Conservation (phyloP, 2,329 filamentous ascomycete genomes). For the Penicillium occitanis region DNA sequence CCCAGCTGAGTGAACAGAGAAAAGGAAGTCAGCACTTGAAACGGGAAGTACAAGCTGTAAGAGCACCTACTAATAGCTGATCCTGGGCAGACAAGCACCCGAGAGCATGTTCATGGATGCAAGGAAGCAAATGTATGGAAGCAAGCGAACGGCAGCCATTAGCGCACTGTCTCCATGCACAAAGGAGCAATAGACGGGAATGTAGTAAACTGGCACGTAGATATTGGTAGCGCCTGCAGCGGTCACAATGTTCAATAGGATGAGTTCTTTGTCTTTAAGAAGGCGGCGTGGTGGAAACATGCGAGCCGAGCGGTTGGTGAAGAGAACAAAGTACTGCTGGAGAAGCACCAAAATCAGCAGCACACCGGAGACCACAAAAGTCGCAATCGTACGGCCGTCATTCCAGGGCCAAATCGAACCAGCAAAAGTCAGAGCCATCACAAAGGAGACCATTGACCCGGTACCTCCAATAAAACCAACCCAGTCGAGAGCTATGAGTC, state of each 20-base stretch:
- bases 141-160: conserved; percentile 30
- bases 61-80: conserved; percentile 24
- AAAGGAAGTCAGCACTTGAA: not conserved
- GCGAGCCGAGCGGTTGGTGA: conserved; percentile 36
- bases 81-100: conserved; percentile 25
- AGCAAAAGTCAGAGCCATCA: conserved; percentile 54
- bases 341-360: conserved; percentile 46
- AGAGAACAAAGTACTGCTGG: conserved; percentile 48
- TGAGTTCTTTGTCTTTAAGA: conserved; percentile 21
- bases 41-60: not conserved
- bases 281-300: conserved; percentile 46
- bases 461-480: conserved; percentile 47
- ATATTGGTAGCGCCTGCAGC: conserved; percentile 32
- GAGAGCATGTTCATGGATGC: conserved; percentile 25
- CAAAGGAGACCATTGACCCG: conserved; percentile 36
- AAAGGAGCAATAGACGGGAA: conserved; percentile 55
- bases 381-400: conserved; percentile 45
- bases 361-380: conserved; percentile 50
- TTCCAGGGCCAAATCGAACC: conserved; percentile 52
- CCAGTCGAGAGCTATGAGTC: conserved; percentile 36
- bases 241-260: conserved; percentile 41
- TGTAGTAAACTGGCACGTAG: conserved; percentile 48
- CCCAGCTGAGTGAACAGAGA: conserved; percentile 9
- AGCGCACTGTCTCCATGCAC: conserved; percentile 41
- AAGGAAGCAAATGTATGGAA: conserved; percentile 29